Conservation (phyloP, 768 basidiomycete species). For the Coprinopsis cinerea region DNA sequence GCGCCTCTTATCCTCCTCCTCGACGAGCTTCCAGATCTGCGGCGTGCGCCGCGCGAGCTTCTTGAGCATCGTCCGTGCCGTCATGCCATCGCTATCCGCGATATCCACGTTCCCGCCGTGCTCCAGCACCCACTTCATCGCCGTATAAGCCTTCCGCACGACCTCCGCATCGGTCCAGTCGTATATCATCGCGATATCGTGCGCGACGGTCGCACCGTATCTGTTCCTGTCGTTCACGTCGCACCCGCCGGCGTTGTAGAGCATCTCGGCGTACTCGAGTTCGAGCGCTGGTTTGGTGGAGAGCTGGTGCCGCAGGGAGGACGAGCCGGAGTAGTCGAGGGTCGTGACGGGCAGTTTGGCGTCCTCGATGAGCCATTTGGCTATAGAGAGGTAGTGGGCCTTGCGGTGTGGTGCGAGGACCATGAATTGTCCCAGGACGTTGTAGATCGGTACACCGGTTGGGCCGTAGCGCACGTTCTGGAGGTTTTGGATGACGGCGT, state of each 20-base stretch:
- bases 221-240: conserved; percentile 36
- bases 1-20: conserved; percentile 28
- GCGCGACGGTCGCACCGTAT: conserved; percentile 33
- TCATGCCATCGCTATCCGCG: conserved; percentile 32
- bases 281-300: conserved; percentile 37
- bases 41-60: conserved; percentile 5
- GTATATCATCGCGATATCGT: conserved; percentile 32
- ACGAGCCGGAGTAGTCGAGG: conserved; percentile 34
- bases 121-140: conserved; percentile 32
- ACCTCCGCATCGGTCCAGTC: conserved; percentile 14
- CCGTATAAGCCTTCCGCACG: conserved; percentile 20
- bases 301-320: conserved; percentile 33
- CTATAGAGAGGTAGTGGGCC: conserved; percentile 22
- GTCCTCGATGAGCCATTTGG: conserved; percentile 26
- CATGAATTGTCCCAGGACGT: conserved; percentile 28
- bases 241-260: conserved; percentile 33
- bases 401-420: conserved; percentile 20
- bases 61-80: conserved; percentile 20
- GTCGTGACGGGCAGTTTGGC: conserved; percentile 33
- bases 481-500: conserved; percentile 23
- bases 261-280: conserved; percentile 34
- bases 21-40: conserved; percentile 16
- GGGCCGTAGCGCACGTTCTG: conserved; percentile 33
- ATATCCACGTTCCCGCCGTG: conserved; percentile 39
- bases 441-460: conserved; percentile 32